phyloP scores from a whole-genome alignment of 441 rosid species.

The Pelargonium myrrhifolium region DNA sequence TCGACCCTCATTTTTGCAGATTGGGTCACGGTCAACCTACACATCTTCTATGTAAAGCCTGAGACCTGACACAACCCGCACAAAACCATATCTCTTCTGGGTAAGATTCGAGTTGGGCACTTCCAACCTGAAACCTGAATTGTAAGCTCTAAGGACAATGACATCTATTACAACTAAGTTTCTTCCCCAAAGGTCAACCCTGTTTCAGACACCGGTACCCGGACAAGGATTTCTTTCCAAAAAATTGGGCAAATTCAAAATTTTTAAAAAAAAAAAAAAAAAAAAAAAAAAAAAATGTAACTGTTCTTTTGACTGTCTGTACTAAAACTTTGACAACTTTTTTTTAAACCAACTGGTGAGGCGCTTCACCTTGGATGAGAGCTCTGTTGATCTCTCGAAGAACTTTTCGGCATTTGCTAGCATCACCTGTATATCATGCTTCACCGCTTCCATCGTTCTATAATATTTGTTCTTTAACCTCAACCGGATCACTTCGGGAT shows the following conservation, averaged over 20 bases:
- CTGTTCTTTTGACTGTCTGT: too few species aligned
- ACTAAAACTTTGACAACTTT: slow-evolving; percentile 30
- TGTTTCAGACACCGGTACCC: not conserved
- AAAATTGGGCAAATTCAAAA: not conserved
- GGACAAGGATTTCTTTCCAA: not conserved
- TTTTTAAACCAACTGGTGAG: slow-evolving; percentile 52
- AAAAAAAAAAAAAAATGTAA: too few species aligned
- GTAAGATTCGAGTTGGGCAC: too few species aligned
- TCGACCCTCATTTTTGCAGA: too few species aligned
- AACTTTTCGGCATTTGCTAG: slow-evolving; percentile 46
- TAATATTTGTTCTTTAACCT: slow-evolving; percentile 60
- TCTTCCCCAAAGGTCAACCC: not conserved
- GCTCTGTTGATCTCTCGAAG: slow-evolving; percentile 24
- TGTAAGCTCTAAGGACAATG: not conserved
- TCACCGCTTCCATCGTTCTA: slow-evolving; percentile 48
- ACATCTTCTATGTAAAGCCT: too few species aligned
- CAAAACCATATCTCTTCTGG: too few species aligned
- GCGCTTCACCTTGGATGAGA: slow-evolving; percentile 47
- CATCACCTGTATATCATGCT: slow-evolving; percentile 51
- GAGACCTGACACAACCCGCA: too few species aligned
- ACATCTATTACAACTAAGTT: not conserved
- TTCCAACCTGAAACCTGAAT: too few species aligned
- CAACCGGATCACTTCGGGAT: slow-evolving; percentile 51
- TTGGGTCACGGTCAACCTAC: too few species aligned
- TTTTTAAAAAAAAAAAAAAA: too few species aligned